phyloP scores from a whole-genome alignment of 2,329 filamentous ascomycete species.

The Fusarium citri region DNA sequence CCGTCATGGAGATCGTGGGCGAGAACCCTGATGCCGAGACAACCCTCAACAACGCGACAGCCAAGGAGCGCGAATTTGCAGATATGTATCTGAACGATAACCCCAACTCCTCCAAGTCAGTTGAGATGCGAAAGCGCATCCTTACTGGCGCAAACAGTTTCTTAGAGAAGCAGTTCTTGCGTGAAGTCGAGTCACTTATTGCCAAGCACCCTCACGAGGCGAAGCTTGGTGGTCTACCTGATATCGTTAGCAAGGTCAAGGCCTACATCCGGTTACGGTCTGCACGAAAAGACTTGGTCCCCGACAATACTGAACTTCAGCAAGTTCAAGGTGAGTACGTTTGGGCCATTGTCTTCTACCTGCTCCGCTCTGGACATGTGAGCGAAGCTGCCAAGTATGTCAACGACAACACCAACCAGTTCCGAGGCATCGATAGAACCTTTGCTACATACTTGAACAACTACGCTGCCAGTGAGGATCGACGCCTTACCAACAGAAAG shows the following conservation, averaged over 20 bases:
- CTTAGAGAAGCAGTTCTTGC: conserved; percentile 84
- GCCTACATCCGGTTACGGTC: conserved; percentile 89
- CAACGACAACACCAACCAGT: conserved; percentile 79
- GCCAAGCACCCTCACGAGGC: conserved; percentile 88
- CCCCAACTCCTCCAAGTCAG: conserved; percentile 70
- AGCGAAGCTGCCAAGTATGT: conserved; percentile 90
- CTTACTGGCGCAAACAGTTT: conserved; percentile 82
- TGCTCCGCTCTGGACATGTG: conserved; percentile 86
- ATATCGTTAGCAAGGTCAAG: conserved; percentile 88
- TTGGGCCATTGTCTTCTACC: conserved; percentile 94
- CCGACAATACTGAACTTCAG: conserved; percentile 84
- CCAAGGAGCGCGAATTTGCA: conserved; percentile 81
- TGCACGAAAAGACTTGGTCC: conserved; percentile 83
- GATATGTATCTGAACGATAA: conserved; percentile 81
- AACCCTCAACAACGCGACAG: conserved; percentile 69
- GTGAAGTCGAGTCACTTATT: conserved; percentile 80
- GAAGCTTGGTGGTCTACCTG: conserved; percentile 87
- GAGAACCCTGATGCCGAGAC: conserved; percentile 74
- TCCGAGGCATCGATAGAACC: conserved; percentile 89
- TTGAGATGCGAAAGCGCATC: conserved; percentile 81
- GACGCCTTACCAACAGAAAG: conserved; percentile 77
- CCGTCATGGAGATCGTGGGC: conserved; percentile 80
- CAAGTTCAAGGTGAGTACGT: conserved; percentile 84
- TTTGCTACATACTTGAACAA: conserved; percentile 89
- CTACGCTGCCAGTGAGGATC: conserved; percentile 81